Base-by-base conservation (phyloP, 805 yeast species). In the Danielia reshetovae region DNA sequence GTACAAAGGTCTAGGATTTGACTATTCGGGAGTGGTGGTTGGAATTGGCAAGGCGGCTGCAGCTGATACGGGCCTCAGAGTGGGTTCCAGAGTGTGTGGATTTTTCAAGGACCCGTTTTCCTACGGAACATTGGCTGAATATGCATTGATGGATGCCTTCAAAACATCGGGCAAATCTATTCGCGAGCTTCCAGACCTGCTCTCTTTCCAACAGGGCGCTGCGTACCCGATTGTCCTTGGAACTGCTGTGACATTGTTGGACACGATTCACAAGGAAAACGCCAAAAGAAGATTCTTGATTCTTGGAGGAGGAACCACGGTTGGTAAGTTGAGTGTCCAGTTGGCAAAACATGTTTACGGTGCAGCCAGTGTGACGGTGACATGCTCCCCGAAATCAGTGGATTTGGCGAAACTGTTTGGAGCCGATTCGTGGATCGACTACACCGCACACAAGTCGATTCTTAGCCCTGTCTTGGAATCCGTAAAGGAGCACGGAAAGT, bases 261-360 rank as follows among this genome's bases (percentile, higher is more conserved):
- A 53, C 7, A 33, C 39, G 18, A 51, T 53, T 3, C 18, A 26
- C n/a, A 63, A 58, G 21, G 58, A 74, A 14, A 63, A 60, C 24
- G 62, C 64, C 7, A 62, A 64, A 62, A 76, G 4, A 72, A 68
- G 38, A 74, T 82, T 4, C 63, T 84, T 30, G 69, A 69, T 85
- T 15, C 61, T 83, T 30, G 95, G 95, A 24, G 90, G 83, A 16
- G 79, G 84, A 7, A 78, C 94, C 1, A 60, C 80, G 9, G 88
- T 82, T 10, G 88, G 89, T 15, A 52, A 68, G 19, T 68, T 65
- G 39, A 65, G 71, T 3, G 62, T 76, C 22, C 85, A 79, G 54
- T 54, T 83, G 26, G 75, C 81, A 7, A 79, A 74, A 53, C 54
- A 68, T 24, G 34, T 37, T 4, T 43, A 48, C 30, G 57, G 66